Percentiles rank a stretch among this genome's conserved stretches.
Evolutionary conservation across 176 grass and related monocot genomes (phyloP).

Genomic region (Hyparrhenia diplandra): DNA sequence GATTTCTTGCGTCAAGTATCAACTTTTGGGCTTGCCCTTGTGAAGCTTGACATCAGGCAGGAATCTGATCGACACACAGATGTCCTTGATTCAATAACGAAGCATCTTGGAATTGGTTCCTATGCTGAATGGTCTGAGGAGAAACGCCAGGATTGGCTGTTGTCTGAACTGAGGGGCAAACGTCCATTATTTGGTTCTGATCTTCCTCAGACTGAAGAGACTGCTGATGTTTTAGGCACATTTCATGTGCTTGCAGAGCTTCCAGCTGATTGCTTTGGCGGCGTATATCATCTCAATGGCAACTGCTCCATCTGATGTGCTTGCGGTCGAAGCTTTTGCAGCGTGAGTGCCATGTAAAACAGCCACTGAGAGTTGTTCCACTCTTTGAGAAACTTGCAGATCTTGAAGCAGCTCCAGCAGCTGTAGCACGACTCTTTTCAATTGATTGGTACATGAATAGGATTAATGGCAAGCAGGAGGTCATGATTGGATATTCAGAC

Average conservation of each 20-base stretch:
- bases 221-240: conserved; percentile 74
- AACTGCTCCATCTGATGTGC: conserved; percentile 94
- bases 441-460: conserved; percentile 96
- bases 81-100: conserved; percentile 88
- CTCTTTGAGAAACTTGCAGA: conserved; percentile 97
- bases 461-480: conserved; percentile 94
- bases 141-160: conserved; percentile 90
- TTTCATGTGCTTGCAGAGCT: conserved; percentile 88
- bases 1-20: conserved; percentile 98
- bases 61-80: conserved; percentile 98
- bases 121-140: conserved; percentile 94
- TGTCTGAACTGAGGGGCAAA: conserved; percentile 80
- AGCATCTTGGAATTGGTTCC: conserved; percentile 83
- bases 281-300: conserved; percentile 98
- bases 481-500: conserved; percentile 99
- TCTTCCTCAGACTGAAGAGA: conserved; percentile 88
- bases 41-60: conserved; percentile 98
- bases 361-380: conserved; percentile 85
- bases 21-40: conserved; percentile 92
- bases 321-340: conserved; percentile 91
- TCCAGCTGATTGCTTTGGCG: conserved; percentile 87
- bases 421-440: conserved; percentile 78
- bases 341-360: conserved; percentile 75
- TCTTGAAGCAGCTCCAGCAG: conserved; percentile 85
- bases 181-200: conserved; percentile 88